Base-by-base conservation (phyloP, 768 basidiomycete species). In the Amyloporia xantha region DNA sequence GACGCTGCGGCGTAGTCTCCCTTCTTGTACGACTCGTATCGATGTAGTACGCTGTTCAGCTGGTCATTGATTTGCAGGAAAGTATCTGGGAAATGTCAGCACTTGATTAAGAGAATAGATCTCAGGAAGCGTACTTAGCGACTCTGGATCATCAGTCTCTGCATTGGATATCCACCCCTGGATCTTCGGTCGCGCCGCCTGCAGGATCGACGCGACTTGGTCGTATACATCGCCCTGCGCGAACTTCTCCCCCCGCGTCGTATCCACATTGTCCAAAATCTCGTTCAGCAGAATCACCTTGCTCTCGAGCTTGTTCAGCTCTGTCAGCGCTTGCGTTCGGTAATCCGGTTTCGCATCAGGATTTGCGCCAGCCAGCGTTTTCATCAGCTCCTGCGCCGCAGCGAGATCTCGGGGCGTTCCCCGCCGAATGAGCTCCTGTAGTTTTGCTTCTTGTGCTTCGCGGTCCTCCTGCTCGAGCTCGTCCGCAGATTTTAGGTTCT, bases 141-240 rank as follows among this genome's bases (percentile, higher is more conserved):
- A 88, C 55, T 93, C 91, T 2, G 91, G 80, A 66, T 94, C 91
- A 35, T 92, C 86, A 2, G 82, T 75, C 59, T 92, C 86, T 15
- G 91, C 92, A 57, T 97, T 92, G 9, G 87, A 90, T 50, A 98
- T 89, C 95, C 96, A 98, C 60, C 92, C 95, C 67, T 99, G 96
- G 39, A 98, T 78, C 70, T 88, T 97, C 0, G 96, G 96, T 41
- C 93, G 78, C 2, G 94, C 93, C 39, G 77, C 76, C 24, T 71
- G 74, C 12, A 96, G 78, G 33, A 95, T 82, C 0, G 79, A 69
- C 0, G 95, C 87, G 2, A 98, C 92, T 84, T 99, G 96, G 86
- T 96, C 89, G 58, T 97, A 99, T 2, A 82, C 93, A 65, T 99
- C 96, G 3, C 96, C 95, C 27, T 78, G 71, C 27, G 81, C 91